A percentile compares a stretch with the other conserved stretches of the same genome.
Evolutionary conservation across 495 filamentous ascomycete genomes (phyloP).

Genomic region (Hypomontagnella submonticulosa): DNA sequence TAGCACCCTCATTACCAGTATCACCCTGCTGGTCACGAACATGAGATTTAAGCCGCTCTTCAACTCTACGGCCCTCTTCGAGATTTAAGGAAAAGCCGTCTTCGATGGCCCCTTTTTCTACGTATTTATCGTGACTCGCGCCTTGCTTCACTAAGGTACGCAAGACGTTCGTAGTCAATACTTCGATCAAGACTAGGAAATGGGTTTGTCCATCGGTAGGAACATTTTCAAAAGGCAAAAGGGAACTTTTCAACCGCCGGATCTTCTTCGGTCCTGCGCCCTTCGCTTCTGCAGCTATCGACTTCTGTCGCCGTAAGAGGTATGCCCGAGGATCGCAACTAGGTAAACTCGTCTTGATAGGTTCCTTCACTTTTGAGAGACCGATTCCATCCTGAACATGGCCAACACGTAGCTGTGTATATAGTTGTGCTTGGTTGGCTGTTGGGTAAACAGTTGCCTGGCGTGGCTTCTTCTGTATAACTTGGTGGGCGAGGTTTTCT

Average conservation of each 20-base stretch:
- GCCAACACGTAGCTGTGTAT: slow-evolving; percentile 1
- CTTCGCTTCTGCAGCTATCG: slow-evolving; percentile 35
- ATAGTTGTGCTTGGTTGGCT: slow-evolving; percentile 1
- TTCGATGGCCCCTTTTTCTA: slow-evolving; percentile 25
- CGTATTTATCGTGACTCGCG: slow-evolving; percentile 39
- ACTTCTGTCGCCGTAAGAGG: slow-evolving; percentile 54
- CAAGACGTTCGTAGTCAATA: slow-evolving; percentile 18
- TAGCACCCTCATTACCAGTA: not conserved
- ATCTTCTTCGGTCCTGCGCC: slow-evolving; percentile 42
- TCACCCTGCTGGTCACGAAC: slow-evolving; percentile 14
- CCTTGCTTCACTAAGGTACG: slow-evolving; percentile 2
- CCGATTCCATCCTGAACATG: slow-evolving; percentile 8
- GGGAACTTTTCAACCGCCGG: slow-evolving; percentile 54
- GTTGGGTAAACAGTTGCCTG: not conserved
- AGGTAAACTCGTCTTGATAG: slow-evolving; percentile 46
- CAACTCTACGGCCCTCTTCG: slow-evolving; percentile 33
- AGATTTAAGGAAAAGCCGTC: slow-evolving; percentile 43
- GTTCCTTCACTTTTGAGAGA: slow-evolving; percentile 25
- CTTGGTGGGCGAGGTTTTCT: slow-evolving; percentile 4
- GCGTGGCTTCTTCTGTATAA: slow-evolving; percentile 7
- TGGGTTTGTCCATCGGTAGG: slow-evolving; percentile 46
- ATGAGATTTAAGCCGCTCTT: slow-evolving; percentile 25
- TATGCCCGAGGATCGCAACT: slow-evolving; percentile 54
- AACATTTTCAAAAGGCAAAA: slow-evolving; percentile 58
- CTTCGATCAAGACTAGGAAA: slow-evolving; percentile 38